A percentile compares a stretch with the other conserved stretches of the same genome.
Evolutionary conservation across 1,284 basidiomycete genomes (phyloP).

Genomic region (Sporisorium sorghi): DNA sequence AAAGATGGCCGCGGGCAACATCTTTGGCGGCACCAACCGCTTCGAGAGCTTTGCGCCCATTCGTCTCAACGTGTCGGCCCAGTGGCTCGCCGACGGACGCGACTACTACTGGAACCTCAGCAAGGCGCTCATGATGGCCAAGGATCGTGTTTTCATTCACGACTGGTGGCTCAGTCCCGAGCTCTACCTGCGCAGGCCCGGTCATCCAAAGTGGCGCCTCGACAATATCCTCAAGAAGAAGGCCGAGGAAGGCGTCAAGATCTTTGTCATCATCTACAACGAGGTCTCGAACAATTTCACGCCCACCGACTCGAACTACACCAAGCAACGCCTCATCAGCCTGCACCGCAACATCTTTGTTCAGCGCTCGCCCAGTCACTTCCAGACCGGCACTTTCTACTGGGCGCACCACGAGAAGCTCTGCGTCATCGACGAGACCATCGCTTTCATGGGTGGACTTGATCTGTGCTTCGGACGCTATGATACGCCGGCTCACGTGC

Average conservation of each 20-base stretch:
- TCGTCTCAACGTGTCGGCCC: slow-evolving; percentile 89
- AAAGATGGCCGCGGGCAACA: slow-evolving; percentile 80
- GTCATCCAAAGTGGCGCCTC: slow-evolving; percentile 86
- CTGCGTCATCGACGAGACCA: slow-evolving; percentile 95
- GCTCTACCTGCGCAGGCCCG: slow-evolving; percentile 83
- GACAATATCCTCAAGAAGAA: slow-evolving; percentile 90
- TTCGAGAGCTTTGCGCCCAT: slow-evolving; percentile 91
- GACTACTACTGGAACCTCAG: slow-evolving; percentile 78
- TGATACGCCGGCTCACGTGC: slow-evolving; percentile 92
- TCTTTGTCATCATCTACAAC: slow-evolving; percentile 86
- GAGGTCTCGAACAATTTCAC: slow-evolving; percentile 98
- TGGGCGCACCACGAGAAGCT: slow-evolving; percentile 97
- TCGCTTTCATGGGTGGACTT: slow-evolving; percentile 97
- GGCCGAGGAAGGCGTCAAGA: slow-evolving; percentile 94
- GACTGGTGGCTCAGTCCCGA: slow-evolving; percentile 74
- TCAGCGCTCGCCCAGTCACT: slow-evolving; percentile 95
- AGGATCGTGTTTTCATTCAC: slow-evolving; percentile 75
- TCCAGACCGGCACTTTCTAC: slow-evolving; percentile 96
- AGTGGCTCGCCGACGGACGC: slow-evolving; percentile 98
- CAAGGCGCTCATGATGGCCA: slow-evolving; percentile 88
- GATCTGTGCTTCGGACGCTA: slow-evolving; percentile 78
- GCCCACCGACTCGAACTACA: slow-evolving; percentile 75
- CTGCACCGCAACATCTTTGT: slow-evolving; percentile 95
- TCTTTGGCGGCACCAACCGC: slow-evolving; percentile 81
- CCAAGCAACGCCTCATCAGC: slow-evolving; percentile 86